Evolutionary conservation across 2,329 filamentous ascomycete species (phyloP), one percentile per base, ranked within the genome.

Genomic region (Penicillium concentricum): DNA sequence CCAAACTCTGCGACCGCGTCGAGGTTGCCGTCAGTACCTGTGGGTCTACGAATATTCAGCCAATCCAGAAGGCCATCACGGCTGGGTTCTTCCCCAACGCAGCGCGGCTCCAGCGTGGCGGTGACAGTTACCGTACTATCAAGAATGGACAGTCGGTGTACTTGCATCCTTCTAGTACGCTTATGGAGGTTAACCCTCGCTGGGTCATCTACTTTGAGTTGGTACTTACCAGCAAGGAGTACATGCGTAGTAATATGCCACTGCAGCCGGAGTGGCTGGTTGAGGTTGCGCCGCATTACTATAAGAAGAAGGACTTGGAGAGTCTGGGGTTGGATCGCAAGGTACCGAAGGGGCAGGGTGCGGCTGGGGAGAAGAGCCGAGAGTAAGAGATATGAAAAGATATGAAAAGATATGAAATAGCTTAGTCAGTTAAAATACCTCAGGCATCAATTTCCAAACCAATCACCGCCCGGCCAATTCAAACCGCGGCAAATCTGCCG

Each of bases 71-170:
- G 59, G 89, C 92, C 13, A 83, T 99, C 51, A 92, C 91, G 0
- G 87, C 92, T 0, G 94, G 93, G 1, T 99, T 96, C 82, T 97
- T 97, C 80, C 87, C 90, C 18, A 96, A 97, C 72, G 92, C 92
- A 0, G 92, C 92, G 1, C 81, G 91, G 3, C 76, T 99, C 54
- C 88, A 94, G 71, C 83, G 90, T 46, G 88, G 89, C 41, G 94
- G 94, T 2, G 89, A 95, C 69, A 89, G 85, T 59, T 99, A 99
- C 75, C 84, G 92, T 20, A 96, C 92, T 0, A 87, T 97, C 64
- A 96, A 96, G 82, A 95, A 89, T 67, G 90, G 89, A 61, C 87
- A 91, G 65, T 90, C 88, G 6, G 92, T 96, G 2, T 93, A 91
- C 72, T 83, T 97, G n/a, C 94, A 99, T 72, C 94, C 94, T 0